Percentiles rank a stretch among this genome's conserved stretches.
phyloP scores from a whole-genome alignment of 2,329 filamentous ascomycete genomes.

The Xylariales sp. region DNA sequence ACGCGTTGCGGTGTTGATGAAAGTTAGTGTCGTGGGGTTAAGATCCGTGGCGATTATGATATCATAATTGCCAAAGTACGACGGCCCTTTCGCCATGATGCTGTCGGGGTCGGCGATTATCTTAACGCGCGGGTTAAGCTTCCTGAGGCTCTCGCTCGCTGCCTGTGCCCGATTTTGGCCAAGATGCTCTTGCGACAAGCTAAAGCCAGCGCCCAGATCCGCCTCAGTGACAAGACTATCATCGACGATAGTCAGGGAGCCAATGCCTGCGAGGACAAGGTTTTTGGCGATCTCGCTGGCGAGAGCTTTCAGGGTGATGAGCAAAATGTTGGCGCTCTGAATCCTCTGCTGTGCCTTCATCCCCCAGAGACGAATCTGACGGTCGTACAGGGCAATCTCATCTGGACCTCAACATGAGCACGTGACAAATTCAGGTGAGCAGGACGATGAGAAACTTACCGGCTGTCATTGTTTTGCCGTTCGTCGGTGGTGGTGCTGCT shows the following conservation, averaged over 20 bases:
- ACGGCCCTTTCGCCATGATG: slow-evolving; percentile 62
- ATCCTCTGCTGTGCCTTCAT: slow-evolving; percentile 93
- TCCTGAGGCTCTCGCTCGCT: slow-evolving; percentile 70
- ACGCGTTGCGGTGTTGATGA: slow-evolving; percentile 83
- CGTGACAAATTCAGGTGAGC: no score
- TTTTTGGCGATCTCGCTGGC: slow-evolving; percentile 97
- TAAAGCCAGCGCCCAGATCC: slow-evolving; percentile 80
- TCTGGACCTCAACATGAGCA: no score
- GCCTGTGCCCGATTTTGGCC: slow-evolving; percentile 84
- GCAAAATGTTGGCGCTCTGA: slow-evolving; percentile 80
- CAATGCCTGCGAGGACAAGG: slow-evolving; percentile 87
- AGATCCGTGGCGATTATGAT: slow-evolving; percentile 89
- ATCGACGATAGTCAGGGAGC: slow-evolving; percentile 85
- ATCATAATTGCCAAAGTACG: slow-evolving; percentile 77
- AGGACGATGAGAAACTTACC: slow-evolving; percentile 28
- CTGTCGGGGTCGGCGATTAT: slow-evolving; percentile 67
- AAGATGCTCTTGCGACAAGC: slow-evolving; percentile 65
- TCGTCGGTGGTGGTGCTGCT: neutral
- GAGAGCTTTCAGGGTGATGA: slow-evolving; percentile 82
- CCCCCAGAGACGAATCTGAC: slow-evolving; percentile 96
- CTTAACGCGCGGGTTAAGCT: slow-evolving; percentile 83
- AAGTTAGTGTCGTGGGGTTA: slow-evolving; percentile 66
- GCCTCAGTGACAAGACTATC: slow-evolving; percentile 68
- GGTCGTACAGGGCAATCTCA: slow-evolving; percentile 95
- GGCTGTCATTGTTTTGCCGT: slow-evolving; percentile 15